phyloP scores from a whole-genome alignment of 148 eudicot species.

The Euryodendron excelsum region DNA sequence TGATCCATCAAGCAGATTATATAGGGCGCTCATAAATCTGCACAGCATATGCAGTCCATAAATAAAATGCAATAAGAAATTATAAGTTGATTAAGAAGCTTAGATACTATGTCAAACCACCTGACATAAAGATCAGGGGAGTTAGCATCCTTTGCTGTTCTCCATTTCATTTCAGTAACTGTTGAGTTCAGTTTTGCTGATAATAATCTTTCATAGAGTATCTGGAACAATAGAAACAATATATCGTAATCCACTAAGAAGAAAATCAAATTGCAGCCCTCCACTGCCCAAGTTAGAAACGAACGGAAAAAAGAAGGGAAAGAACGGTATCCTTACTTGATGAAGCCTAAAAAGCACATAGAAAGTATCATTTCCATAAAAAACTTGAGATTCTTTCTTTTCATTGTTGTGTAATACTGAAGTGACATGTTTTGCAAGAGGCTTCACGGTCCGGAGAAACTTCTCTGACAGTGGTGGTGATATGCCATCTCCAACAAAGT shows the following conservation, averaged over 20 bases:
- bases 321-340: conserved; percentile 43
- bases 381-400: conserved; percentile 50
- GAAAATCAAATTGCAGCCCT: conserved; percentile 3
- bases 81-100: background rate
- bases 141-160: conserved; percentile 50
- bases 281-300: background rate
- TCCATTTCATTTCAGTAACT: conserved; percentile 62
- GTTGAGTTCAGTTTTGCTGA: conserved; percentile 61
- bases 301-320: background rate
- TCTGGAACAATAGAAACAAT: conserved; percentile 37
- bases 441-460: conserved; percentile 50
- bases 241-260: background rate
- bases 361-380: conserved; percentile 82
- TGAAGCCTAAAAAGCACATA: conserved; percentile 89
- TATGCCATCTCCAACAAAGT: conserved; percentile 48
- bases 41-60: conserved; percentile 13
- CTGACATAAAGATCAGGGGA: conserved; percentile 67
- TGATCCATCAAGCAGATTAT: conserved; percentile 85
- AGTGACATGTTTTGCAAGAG: conserved; percentile 64
- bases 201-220: conserved; percentile 72
- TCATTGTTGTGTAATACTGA: conserved; percentile 34
- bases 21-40: conserved; percentile 80
- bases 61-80: background rate
- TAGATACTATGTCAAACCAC: conserved; percentile 29
- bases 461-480: conserved; percentile 51